phyloP scores from a whole-genome alignment of 108 stramenopile species.

The Thalassiosira profunda region DNA sequence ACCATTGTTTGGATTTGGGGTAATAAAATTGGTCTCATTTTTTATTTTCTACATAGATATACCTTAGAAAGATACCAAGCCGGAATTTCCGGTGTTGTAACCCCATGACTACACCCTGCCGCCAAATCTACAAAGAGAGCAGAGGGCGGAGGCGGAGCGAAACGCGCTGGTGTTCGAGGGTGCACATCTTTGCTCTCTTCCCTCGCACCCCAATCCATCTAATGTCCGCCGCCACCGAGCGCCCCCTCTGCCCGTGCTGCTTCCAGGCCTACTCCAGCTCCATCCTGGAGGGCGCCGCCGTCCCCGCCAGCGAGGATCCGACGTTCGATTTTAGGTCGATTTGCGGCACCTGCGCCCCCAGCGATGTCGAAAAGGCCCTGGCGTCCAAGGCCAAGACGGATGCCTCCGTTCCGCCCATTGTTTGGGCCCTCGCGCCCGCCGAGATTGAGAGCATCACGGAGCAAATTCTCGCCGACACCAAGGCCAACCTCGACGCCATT shows the following conservation, averaged over 20 bases:
- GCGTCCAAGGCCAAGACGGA: conserved; percentile 24
- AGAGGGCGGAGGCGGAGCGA: too few species aligned
- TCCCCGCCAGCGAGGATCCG: background rate
- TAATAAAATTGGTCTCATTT: too few species aligned
- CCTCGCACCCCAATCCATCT: too few species aligned
- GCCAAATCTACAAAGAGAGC: too few species aligned
- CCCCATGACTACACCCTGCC: too few species aligned
- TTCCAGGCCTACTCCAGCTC: conserved; percentile 30
- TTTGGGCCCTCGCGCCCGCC: conserved; percentile 33
- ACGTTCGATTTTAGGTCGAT: conserved; percentile 10
- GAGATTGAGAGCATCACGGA: conserved; percentile 29
- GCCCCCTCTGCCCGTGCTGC: conserved; percentile 56
- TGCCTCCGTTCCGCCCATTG: conserved; percentile 38
- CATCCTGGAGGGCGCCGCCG: conserved; percentile 17
- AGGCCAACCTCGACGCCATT: conserved; percentile 38
- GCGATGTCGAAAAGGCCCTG: conserved; percentile 36
- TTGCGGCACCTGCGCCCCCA: conserved; percentile 32
- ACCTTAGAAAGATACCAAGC: too few species aligned
- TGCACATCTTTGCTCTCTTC: too few species aligned
- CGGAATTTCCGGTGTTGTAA: too few species aligned
- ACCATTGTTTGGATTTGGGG: too few species aligned
- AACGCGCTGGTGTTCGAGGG: too few species aligned
- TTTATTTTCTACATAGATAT: too few species aligned
- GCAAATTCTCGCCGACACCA: conserved; percentile 23
- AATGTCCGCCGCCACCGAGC: too few species aligned